Evolutionary conservation across 129 eudicot species (phyloP).

Genomic region (Centaurea solstitialis): DNA sequence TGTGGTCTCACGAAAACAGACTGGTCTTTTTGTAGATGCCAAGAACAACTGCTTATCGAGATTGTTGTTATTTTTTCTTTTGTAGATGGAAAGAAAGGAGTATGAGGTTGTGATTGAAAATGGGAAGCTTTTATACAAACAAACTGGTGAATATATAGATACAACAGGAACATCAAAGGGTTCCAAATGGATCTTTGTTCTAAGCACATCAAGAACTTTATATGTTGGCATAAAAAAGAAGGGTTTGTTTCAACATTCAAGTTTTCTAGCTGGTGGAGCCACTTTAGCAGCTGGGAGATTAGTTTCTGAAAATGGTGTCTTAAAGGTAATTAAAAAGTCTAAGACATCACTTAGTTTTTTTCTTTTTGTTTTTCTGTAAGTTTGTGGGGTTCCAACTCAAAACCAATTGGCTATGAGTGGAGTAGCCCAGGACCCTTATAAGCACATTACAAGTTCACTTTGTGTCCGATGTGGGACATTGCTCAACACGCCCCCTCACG

Average conservation of each 20-base stretch:
- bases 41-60: neutral
- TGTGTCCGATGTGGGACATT: no score
- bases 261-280: slow-evolving; percentile 98
- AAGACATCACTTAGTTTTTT: neutral
- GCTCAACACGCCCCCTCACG: no score
- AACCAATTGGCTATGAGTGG: no score
- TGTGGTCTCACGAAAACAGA: no score
- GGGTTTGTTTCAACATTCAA: slow-evolving; percentile 96
- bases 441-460: no score
- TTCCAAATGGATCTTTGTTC: slow-evolving; percentile 93
- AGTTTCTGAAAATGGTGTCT: slow-evolving; percentile 73
- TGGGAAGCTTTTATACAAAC: slow-evolving; percentile 72
- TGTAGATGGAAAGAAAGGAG: slow-evolving; percentile 81
- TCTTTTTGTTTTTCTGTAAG: no score
- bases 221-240: slow-evolving; percentile 87
- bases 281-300: slow-evolving; percentile 94
- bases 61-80: neutral
- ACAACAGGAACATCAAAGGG: slow-evolving; percentile 57
- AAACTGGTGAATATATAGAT: slow-evolving; percentile 58
- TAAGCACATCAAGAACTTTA: slow-evolving; percentile 78
- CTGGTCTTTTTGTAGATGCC: neutral
- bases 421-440: no score
- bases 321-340: slow-evolving; percentile 50
- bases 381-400: no score
- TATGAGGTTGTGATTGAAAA: slow-evolving; percentile 73